phyloP scores from a whole-genome alignment of 257 asterid species.

The Lantana camara region DNA sequence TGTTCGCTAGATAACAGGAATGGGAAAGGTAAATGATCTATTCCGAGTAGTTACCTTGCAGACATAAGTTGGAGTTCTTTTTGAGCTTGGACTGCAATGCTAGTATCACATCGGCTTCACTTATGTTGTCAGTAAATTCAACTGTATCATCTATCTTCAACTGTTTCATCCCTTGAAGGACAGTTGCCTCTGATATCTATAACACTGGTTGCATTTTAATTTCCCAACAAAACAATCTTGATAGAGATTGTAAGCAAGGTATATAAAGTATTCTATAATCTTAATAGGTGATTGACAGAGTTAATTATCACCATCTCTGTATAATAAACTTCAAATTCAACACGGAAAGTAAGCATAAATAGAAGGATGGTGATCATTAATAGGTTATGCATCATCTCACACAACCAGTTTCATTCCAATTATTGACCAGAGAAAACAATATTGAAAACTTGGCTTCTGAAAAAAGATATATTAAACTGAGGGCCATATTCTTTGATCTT shows the following conservation, averaged over 20 bases:
- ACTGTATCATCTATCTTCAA: conserved; percentile 52
- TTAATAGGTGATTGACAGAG: conserved; percentile 7
- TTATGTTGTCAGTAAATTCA: conserved; percentile 85
- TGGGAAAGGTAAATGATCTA: conserved; percentile 13
- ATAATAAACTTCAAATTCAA: background rate
- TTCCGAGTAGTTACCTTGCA: conserved; percentile 52
- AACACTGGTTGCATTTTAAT: conserved; percentile 55
- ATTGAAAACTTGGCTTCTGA: background rate
- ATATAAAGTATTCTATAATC: conserved; percentile 12
- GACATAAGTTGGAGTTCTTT: conserved; percentile 83
- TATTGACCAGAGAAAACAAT: conserved; percentile 2
- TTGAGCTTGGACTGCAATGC: conserved; percentile 91
- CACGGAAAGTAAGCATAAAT: background rate
- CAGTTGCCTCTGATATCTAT: conserved; percentile 84
- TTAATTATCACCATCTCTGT: conserved; percentile 16
- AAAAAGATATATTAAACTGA: background rate
- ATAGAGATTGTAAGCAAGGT: conserved; percentile 29
- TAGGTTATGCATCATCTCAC: background rate
- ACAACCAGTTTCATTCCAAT: background rate
- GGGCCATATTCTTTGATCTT: conserved; percentile 3
- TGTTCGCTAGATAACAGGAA: conserved; percentile 5
- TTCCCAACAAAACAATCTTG: conserved; percentile 32
- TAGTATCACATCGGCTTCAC: conserved; percentile 85
- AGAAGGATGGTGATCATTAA: conserved; percentile 4
- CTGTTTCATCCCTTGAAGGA: conserved; percentile 82